These are phyloP conservation scores for Globisporangium spiculum DNA, from an alignment of 352 stramenopile species.

Conservation along the genomic window DNA sequence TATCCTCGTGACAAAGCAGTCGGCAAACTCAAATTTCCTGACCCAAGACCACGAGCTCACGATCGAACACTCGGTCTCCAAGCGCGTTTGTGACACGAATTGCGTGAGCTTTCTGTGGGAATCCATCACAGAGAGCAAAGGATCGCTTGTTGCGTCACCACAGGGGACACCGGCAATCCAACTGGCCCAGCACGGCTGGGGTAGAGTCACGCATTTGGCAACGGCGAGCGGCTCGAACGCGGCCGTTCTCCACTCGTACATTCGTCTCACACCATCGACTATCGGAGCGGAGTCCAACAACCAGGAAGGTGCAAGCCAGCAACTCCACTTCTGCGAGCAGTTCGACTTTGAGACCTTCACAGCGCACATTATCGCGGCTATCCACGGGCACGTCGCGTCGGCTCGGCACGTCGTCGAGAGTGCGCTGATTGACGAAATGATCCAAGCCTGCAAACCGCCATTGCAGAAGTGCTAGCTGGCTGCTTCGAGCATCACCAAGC, in stretches of 20 bases:
- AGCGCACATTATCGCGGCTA: conserved; percentile 25
- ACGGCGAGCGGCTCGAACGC: background rate
- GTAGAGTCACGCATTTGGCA: background rate
- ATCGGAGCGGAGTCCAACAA: background rate
- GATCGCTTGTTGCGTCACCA: background rate
- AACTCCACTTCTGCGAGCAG: background rate
- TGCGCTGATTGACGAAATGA: conserved; percentile 18
- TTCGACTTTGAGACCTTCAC: background rate
- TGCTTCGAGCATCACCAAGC: too few species aligned
- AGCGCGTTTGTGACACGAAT: conserved; percentile 19
- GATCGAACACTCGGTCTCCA: conserved; percentile 22
- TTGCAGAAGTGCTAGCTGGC: background rate
- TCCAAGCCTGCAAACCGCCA: background rate
- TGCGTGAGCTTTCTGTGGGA: conserved; percentile 23
- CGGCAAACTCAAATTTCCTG: conserved; percentile 1
- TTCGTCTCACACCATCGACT: conserved; percentile 24
- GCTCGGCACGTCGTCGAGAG: conserved; percentile 37
- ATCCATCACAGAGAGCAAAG: conserved; percentile 5
- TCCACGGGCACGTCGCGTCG: conserved; percentile 26
- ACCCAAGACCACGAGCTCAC: conserved; percentile 1
- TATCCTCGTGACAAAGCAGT: conserved; percentile 14
- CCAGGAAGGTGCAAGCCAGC: background rate
- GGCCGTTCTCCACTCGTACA: conserved; percentile 24
- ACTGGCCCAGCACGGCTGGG: conserved; percentile 12
- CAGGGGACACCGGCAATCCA: background rate